Evolutionary conservation across 1,284 basidiomycete species (phyloP), one percentile per base, ranked within the genome.

Genomic region (Moesziomyces aphidis): DNA sequence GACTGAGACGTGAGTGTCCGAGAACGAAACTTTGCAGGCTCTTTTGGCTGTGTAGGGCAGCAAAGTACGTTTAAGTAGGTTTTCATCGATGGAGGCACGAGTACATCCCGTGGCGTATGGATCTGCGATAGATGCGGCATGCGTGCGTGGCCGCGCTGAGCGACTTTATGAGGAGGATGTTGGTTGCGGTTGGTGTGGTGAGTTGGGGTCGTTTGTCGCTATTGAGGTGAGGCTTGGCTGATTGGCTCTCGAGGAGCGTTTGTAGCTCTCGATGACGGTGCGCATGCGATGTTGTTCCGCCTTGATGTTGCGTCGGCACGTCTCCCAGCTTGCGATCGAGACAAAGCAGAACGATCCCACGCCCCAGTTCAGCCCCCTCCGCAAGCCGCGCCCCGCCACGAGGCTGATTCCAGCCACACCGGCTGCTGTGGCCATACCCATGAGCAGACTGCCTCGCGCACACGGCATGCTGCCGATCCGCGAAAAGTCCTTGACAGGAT

Each of bases 261-360:
- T 65, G 48, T 75, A 77, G 5, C 56, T 36, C 21, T 78, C 76
- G 24, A 78, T 71, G 6, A 78, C 67, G 1, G 67, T 73, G 50
- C 51, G 52, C 73, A 78, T 78, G 13, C 76, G 44, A 36, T 48
- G 55, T 49, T 67, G 58, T 54, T 78, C 76, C 0, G 73, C 69
- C 54, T 67, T 74, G 52, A 59, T 48, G 28, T 61, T 66, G n/a
- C 70, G 23, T 46, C 76, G 55, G 26, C 76, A 78, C 26, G 58
- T 73, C 24, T 78, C 76, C 63, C 62, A 78, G 19, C 61, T 67
- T 3, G 67, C 70, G 8, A 76, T 5, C 1, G 55, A 51, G 28
- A 76, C 59, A 34, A 76, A 76, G 57, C 66, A 68, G 54, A 78
- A 78, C 11, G 59, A 61, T 1, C 76, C 76, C 4, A 78, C 76